Conservation (phyloP, 352 stramenopile genomes). For the Phytophthora foliorum region DNA sequence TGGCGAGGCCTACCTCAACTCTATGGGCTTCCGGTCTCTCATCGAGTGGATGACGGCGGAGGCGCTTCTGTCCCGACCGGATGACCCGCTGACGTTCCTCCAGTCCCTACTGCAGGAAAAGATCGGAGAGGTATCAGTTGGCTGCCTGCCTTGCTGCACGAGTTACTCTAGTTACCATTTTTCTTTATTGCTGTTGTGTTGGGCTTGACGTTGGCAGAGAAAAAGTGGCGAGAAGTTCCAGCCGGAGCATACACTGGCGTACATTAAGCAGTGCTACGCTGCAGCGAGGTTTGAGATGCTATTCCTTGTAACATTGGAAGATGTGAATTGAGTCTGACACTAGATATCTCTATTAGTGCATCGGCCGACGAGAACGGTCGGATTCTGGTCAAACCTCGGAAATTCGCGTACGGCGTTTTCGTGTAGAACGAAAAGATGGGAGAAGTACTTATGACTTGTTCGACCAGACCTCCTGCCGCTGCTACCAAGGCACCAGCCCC, state of each 20-base stretch:
- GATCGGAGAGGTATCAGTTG: slow-evolving; percentile 63
- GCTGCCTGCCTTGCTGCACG: neutral
- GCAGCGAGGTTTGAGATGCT: slow-evolving; percentile 65
- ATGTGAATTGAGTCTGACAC: neutral
- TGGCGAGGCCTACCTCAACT: slow-evolving; percentile 88
- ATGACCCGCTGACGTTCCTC: slow-evolving; percentile 90
- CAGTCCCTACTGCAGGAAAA: slow-evolving; percentile 86
- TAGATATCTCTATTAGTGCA: slow-evolving; percentile 46
- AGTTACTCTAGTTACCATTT: neutral
- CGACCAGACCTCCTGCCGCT: slow-evolving; percentile 11
- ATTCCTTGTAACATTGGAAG: neutral
- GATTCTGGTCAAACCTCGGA: slow-evolving; percentile 76
- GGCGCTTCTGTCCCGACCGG: slow-evolving; percentile 80
- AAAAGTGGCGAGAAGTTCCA: slow-evolving; percentile 78
- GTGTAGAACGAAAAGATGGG: no score
- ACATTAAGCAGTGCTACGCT: slow-evolving; percentile 92
- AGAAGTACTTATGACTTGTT: neutral
- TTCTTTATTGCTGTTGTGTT: neutral
- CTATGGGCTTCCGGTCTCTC: slow-evolving; percentile 90
- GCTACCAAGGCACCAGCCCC: neutral
- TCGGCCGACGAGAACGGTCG: slow-evolving; percentile 87
- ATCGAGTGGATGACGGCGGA: slow-evolving; percentile 94
- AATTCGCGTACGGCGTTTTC: slow-evolving; percentile 74
- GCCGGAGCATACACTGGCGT: slow-evolving; percentile 78
- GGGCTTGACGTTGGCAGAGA: slow-evolving; percentile 23